These are phyloP conservation scores for Gossypium laxum DNA, from an alignment of 441 rosid species.

Conservation along the genomic window DNA sequence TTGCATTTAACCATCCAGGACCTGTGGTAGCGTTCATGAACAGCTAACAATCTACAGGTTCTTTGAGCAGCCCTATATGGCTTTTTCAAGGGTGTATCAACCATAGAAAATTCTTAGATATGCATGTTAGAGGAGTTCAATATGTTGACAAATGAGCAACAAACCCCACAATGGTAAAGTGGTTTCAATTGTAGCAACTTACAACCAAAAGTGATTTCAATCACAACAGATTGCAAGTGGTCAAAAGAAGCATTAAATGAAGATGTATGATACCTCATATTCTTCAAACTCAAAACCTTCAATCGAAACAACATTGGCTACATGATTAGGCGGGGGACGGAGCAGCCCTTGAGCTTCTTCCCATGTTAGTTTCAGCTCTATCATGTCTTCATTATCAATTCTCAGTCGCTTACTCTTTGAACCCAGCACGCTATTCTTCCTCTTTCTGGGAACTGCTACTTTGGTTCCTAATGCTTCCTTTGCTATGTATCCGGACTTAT, in stretches of 20 bases:
- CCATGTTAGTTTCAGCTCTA: constrained; percentile 77
- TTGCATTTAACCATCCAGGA: neutral
- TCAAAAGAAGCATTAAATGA: neutral
- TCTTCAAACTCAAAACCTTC: constrained; percentile 93
- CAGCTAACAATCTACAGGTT: neutral
- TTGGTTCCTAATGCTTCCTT: constrained; percentile 61
- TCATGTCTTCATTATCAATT: constrained; percentile 66
- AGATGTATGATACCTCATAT: constrained; percentile 51
- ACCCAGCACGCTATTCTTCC: constrained; percentile 60
- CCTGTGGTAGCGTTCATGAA: neutral
- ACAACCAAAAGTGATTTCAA: neutral
- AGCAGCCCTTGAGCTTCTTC: constrained; percentile 91
- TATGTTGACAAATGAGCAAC: neutral
- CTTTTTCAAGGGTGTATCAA: neutral
- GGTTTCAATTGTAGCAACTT: neutral
- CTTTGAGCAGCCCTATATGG: neutral
- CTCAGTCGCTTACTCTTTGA: constrained; percentile 74
- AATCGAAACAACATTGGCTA: constrained; percentile 58
- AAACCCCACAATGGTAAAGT: constrained; percentile 6
- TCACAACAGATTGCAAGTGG: neutral
- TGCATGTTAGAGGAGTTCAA: constrained; percentile 6
- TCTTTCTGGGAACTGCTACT: constrained; percentile 47
- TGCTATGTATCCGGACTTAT: constrained; percentile 61
- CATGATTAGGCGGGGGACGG: constrained; percentile 65
- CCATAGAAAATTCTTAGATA: neutral